phyloP scores from a whole-genome alignment of 2,329 filamentous ascomycete genomes.

The Diaporthe helianthi region DNA sequence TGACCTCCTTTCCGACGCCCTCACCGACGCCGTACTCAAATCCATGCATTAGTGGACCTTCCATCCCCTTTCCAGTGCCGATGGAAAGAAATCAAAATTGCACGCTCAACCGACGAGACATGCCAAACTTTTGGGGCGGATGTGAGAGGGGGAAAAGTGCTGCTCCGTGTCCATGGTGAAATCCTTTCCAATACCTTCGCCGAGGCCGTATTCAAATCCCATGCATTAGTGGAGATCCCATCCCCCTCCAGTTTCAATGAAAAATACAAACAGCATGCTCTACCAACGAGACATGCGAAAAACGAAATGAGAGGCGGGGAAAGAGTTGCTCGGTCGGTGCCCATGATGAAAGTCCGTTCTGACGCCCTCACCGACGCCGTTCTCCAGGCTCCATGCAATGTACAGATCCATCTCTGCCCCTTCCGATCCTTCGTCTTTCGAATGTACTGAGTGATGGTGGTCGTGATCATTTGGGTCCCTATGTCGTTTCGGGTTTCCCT shows the following conservation, averaged over 20 bases:
- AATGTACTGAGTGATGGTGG: not conserved
- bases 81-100: not conserved
- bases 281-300: not conserved
- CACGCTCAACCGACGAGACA: not conserved
- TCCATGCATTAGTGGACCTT: slow-evolving; percentile 17
- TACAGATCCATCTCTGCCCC: not conserved
- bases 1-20: not conserved
- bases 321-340: not conserved
- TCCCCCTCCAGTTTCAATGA: not conserved
- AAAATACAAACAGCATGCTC: not conserved
- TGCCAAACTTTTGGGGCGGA: not conserved
- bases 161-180: slow-evolving; percentile 1
- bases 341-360: not conserved
- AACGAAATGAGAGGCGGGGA: not conserved
- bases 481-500: slow-evolving; percentile 5
- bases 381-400: not conserved
- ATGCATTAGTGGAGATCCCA: slow-evolving; percentile 10
- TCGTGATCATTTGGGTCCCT: slow-evolving; percentile 4
- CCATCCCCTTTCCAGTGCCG: slow-evolving; percentile 10
- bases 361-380: slow-evolving; percentile 1
- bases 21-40: slow-evolving; percentile 10
- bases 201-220: slow-evolving; percentile 8
- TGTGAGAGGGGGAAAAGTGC: not conserved
- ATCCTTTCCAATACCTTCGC: not conserved
- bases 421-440: not conserved